Evolutionary conservation across 2,329 filamentous ascomycete genomes (phyloP).

Genomic region (Aspergillus udagawae): DNA sequence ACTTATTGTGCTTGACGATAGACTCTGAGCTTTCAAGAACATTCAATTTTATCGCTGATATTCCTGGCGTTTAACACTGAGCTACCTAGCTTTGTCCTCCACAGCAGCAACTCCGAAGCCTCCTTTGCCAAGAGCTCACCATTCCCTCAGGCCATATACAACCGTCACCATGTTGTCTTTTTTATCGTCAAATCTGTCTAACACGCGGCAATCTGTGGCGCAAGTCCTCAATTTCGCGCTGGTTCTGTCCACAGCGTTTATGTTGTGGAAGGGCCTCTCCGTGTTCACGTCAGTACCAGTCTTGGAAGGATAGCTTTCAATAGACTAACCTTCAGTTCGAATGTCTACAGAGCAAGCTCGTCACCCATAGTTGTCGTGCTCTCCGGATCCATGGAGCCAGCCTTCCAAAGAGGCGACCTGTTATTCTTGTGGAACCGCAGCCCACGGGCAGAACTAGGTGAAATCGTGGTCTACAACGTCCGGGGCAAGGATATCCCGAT

Average conservation of each 20-base stretch:
- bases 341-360: constrained; percentile 53
- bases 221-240: constrained; percentile 89
- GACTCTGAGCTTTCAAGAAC: background rate
- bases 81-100: background rate
- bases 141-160: background rate
- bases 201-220: constrained; percentile 73
- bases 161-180: constrained; percentile 60
- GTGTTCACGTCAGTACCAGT: constrained; percentile 51
- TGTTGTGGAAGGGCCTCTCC: constrained; percentile 90
- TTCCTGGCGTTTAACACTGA: background rate
- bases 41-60: background rate
- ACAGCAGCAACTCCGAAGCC: constrained; percentile 6
- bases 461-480: constrained; percentile 79
- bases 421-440: constrained; percentile 62
- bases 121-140: background rate
- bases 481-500: constrained; percentile 95
- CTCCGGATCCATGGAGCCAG: constrained; percentile 65
- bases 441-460: constrained; percentile 62
- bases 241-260: constrained; percentile 86
- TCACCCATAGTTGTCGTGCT: constrained; percentile 65
- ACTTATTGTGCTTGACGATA: background rate
- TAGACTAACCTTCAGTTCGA: background rate
- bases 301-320: background rate
- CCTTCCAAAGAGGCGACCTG: constrained; percentile 62
- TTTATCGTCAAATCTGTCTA: constrained; percentile 55